Evolutionary conservation across 2,329 filamentous ascomycete genomes (phyloP), one percentile per base, ranked within the genome.

Genomic region (Diaporthe citriasiana): DNA sequence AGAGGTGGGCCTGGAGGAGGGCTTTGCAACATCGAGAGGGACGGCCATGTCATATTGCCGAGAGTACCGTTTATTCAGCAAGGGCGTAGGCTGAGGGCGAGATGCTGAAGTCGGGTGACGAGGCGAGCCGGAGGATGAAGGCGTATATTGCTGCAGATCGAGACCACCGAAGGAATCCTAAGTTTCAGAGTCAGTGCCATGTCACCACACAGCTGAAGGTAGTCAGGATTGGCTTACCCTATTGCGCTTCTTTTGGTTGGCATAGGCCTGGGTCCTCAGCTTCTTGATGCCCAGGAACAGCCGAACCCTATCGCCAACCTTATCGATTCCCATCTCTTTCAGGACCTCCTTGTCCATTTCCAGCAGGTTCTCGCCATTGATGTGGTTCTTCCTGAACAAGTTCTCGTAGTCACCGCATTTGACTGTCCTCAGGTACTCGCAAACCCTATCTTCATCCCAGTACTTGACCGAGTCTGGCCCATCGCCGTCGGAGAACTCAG

Each of bases 261-360:
- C 90, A 78, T 93, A 93, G 7, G 93, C 90, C 82, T 92, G 94
- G 72, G 92, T 95, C 77, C 94, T 88, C 73, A 97, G 87, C 82
- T 95, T 94, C 85, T 96, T 96, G 81, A 96, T 95, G 77, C 93
- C 92, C 76, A 95, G 89, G 79, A 95, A 95, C 75, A 99, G 93
- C 76, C 96, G 94, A 47, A 99, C 96, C 71, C 97, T 92, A 83
- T 99, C 97, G 77, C 97, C 97, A 77, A 99, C 94, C 84, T 98
- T 99, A 78, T 98, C 97, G 78, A 99, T 96, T 56, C 97, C 97
- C 91, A 99, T 97, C 83, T 99, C 97, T 83, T 98, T 97, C 76
- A 99, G 88, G 53, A 97, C 95, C 72, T 95, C 93, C 87, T 98
- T 97, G 84, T 99, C 97, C 88, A 98, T 96, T 84, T 99, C 97